Base-by-base conservation (phyloP, 768 basidiomycete species). In the Rhodotorula taiwanensis region DNA sequence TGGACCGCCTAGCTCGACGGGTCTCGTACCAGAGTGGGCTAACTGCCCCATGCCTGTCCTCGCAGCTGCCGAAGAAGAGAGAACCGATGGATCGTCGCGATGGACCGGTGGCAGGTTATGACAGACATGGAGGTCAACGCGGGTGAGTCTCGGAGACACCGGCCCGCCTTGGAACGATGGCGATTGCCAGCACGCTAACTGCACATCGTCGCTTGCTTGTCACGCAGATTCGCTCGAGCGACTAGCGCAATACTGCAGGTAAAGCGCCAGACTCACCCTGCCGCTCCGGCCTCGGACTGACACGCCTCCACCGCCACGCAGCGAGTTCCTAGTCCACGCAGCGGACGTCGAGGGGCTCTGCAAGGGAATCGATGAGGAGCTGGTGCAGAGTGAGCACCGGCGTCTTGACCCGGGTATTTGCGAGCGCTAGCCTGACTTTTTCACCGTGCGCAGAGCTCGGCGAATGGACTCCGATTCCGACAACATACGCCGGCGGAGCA, bases 341-440 rank as follows among this genome's bases (percentile, higher is more conserved):
- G 95, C 95, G n/a, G 95, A 98, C 69, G 93, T 99, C 14, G 95
- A 99, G 76, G 95, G 95, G 1, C 78, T 98, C 28, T 98, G 95
- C 75, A 84, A 92, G 77, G 95, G 95, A 2, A 92, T 98, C 62
- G 95, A 99, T 75, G 83, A 89, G 72, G 84, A 85, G 23, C 81
- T 99, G 6, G 94, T 98, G 5, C 67, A 76, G 64, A 84, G 93
- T 88, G 62, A n/a, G n/a, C n/a, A n/a, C n/a, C n/a, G n/a, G n/a
- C n/a, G n/a, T n/a, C n/a, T n/a, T n/a, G n/a, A n/a, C n/a, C n/a
- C n/a, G n/a, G n/a, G n/a, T n/a, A n/a, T n/a, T n/a, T n/a, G n/a
- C n/a, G n/a, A n/a, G n/a, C n/a, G n/a, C n/a, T n/a, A n/a, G n/a
- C n/a, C n/a, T n/a, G n/a, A n/a, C n/a, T n/a, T n/a, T n/a, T n/a